Percentiles rank a stretch among this genome's conserved stretches.
Conservation (phyloP, 2,329 filamentous ascomycete species). For the Diaporthe amygdali region DNA sequence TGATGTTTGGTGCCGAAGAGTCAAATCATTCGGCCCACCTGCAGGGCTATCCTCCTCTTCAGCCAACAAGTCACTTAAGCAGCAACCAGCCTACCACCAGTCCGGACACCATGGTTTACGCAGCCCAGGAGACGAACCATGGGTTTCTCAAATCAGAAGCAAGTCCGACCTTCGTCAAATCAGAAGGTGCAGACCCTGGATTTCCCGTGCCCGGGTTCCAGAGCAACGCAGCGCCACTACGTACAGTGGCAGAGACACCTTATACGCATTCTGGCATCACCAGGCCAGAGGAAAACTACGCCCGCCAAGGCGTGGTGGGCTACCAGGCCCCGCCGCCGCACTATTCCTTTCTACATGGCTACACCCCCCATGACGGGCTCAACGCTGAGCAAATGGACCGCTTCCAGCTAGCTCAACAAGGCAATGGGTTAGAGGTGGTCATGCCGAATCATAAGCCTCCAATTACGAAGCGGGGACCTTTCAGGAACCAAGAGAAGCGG, state of each 20-base stretch:
- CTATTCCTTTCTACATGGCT: background rate
- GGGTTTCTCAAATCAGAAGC: conserved; percentile 33
- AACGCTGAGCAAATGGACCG: conserved; percentile 10
- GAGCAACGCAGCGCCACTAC: background rate
- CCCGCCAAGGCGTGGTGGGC: background rate
- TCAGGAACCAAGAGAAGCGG: conserved; percentile 56
- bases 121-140: conserved; percentile 31
- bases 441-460: conserved; percentile 41
- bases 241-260: background rate
- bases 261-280: background rate
- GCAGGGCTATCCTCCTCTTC: conserved; percentile 17
- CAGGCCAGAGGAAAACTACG: background rate
- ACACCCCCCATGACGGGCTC: conserved; percentile 10
- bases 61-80: conserved; percentile 11
- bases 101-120: conserved; percentile 48
- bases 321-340: conserved; percentile 1
- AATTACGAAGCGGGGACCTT: conserved; percentile 55
- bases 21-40: conserved; percentile 24
- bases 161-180: conserved; percentile 30
- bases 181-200: conserved; percentile 28
- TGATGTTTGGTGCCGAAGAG: conserved; percentile 10
- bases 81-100: conserved; percentile 30
- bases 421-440: conserved; percentile 27
- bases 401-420: conserved; percentile 21
- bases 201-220: background rate